These are phyloP conservation scores for Termitomyces sp. DNA, from an alignment of 768 basidiomycete species.

Conservation along the genomic window DNA sequence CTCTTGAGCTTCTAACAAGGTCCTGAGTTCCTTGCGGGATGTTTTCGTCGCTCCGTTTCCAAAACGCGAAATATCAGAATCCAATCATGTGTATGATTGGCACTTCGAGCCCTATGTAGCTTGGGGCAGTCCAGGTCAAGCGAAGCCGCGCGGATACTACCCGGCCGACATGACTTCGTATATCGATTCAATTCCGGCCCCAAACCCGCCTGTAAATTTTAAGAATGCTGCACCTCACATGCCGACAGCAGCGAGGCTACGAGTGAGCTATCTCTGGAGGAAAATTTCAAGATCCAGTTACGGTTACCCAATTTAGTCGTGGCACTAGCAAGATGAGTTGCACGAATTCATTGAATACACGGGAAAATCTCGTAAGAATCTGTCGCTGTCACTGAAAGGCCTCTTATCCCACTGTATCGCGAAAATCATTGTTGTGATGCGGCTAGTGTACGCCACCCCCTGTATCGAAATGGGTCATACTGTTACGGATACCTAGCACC, in stretches of 20 bases:
- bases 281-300: background rate
- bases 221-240: background rate
- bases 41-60: background rate
- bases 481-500: too few species aligned
- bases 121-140: background rate
- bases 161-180: background rate
- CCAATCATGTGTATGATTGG: background rate
- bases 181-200: background rate
- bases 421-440: background rate
- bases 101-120: background rate
- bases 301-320: background rate
- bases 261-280: background rate
- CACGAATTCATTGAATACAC: too few species aligned
- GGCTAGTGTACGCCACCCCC: background rate
- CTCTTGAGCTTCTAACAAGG: background rate
- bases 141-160: background rate
- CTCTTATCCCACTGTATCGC: too few species aligned
- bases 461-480: background rate
- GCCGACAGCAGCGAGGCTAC: background rate
- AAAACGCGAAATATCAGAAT: background rate
- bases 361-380: background rate
- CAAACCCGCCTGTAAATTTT: too few species aligned
- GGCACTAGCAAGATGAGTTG: background rate
- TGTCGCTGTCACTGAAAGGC: background rate
- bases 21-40: background rate